Evolutionary conservation across 305 asterid species (phyloP).

Genomic region (Fraxinus platypoda): DNA sequence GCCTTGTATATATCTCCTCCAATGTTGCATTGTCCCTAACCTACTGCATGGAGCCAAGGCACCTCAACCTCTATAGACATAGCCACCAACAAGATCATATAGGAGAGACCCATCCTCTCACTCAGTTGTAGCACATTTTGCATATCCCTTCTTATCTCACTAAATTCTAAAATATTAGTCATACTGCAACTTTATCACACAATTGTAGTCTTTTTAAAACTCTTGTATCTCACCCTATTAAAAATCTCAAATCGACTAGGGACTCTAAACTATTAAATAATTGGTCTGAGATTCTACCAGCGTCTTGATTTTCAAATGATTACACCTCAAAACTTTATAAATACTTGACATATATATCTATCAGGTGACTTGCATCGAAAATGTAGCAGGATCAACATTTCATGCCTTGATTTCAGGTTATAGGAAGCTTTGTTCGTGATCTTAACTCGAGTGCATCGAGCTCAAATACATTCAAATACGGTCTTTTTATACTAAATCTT

Average conservation of each 20-base stretch:
- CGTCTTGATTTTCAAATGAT: not conserved
- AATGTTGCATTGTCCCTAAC: not conserved
- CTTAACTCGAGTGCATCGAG: no score
- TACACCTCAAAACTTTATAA: not conserved
- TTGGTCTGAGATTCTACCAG: no score
- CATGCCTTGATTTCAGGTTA: no score
- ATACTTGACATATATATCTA: not conserved
- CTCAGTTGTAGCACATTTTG: not conserved
- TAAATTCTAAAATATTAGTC: no score
- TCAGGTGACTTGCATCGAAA: not conserved
- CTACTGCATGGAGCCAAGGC: not conserved
- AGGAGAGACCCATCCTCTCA: not conserved
- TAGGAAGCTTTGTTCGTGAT: not conserved
- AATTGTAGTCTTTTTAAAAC: no score
- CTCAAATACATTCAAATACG: not conserved
- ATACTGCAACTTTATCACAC: not conserved
- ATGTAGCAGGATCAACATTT: not conserved
- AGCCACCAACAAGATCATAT: not conserved
- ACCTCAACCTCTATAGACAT: not conserved
- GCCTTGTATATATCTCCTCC: not conserved
- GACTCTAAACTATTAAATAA: no score
- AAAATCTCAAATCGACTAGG: not conserved
- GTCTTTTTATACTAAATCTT: not conserved
- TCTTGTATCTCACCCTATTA: not conserved
- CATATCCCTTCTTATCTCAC: not conserved